These are phyloP conservation scores for Talaromyces adpressus DNA, from an alignment of 495 filamentous ascomycete species.

Conservation along the genomic window DNA sequence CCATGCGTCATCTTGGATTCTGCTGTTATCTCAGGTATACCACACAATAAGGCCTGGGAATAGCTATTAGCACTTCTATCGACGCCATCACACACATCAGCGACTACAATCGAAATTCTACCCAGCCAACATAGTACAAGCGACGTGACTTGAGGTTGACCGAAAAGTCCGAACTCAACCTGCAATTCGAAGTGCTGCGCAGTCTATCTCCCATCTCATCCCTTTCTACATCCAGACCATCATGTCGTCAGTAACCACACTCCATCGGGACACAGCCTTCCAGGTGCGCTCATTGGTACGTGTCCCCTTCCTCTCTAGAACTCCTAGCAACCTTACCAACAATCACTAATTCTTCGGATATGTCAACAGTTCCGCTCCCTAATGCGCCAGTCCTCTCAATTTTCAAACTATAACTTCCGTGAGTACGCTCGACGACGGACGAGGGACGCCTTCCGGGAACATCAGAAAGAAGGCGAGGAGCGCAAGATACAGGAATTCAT, in stretches of 20 bases:
- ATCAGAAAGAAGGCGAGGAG: constrained; percentile 59
- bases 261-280: constrained; percentile 58
- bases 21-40: constrained; percentile 8
- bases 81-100: neutral
- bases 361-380: constrained; percentile 76
- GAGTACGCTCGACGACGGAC: constrained; percentile 91
- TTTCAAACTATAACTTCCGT: constrained; percentile 92
- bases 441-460: constrained; percentile 78
- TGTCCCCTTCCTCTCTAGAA: neutral
- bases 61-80: neutral
- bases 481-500: constrained; percentile 79
- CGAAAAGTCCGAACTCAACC: neutral
- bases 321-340: neutral
- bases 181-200: neutral
- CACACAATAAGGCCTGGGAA: constrained; percentile 2
- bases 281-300: constrained; percentile 67
- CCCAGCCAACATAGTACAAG: neutral
- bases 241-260: constrained; percentile 43
- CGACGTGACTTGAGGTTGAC: neutral
- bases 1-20: constrained; percentile 5
- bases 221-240: neutral
- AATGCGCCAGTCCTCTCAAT: constrained; percentile 77
- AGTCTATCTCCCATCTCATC: neutral
- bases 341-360: neutral
- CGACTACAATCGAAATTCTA: neutral